Base-by-base conservation (phyloP, 2,329 filamentous ascomycete species). In the Paraphaeosphaeria minitans region DNA sequence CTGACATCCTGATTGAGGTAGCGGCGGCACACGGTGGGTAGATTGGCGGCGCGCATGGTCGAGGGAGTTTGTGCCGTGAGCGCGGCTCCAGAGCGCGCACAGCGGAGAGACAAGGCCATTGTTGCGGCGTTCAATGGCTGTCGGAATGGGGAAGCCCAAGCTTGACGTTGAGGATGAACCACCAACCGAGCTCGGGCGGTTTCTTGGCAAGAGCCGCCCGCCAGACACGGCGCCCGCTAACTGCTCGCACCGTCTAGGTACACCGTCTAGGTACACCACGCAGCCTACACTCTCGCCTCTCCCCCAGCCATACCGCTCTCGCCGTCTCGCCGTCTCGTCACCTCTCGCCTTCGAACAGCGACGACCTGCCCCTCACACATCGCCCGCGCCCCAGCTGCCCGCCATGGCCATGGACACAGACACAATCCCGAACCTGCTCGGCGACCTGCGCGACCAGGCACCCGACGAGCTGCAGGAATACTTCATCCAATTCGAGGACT, bases 401-500 rank as follows among this genome's bases (percentile, higher is more conserved):
- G 68, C 10, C 65, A 77, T 78, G 73, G 72, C 74, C 69, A 97
- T 96, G 92, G 93, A 91, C 78, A 85, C 87, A 81, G 91, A 96
- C 78, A 87, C 89, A 74, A 95, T 98, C 78, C 86, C 92, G 75
- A 92, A 96, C 78, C 96, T 98, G 81, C 90, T 99, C 65, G 87
- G 88, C 61, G 90, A 96, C 70, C 91, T 96, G 85, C 90, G 93
- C 76, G 92, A 97, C 75, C 83, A 88, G 76, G 91, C 93, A 72
- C 91, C 93, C 53, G 91, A 93, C 68, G 91, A 96, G 77, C 86
- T 96, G 54, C 93, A 97, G 80, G 86, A 89, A 72, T 87, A 91
- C 73, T 91, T 97, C 78, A 85, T 99, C 70, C 87, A 89, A 71
- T 97, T 99, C 67, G 95, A 99, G 83, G 93, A 96, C 77, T 91